phyloP scores from a whole-genome alignment of 371 early-diverging fungal species.

The Cokeromyces recurvatus region DNA sequence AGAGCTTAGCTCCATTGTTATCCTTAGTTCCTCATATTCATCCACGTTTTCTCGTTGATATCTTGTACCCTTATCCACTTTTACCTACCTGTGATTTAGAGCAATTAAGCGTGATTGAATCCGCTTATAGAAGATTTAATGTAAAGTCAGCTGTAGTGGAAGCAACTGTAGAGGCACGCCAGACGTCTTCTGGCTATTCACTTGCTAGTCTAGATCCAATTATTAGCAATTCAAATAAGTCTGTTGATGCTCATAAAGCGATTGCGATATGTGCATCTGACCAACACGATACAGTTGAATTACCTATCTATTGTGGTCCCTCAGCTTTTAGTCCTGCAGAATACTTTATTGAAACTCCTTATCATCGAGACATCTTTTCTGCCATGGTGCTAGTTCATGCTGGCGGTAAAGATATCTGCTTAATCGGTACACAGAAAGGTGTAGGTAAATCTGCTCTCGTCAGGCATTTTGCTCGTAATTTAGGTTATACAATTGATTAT shows the following conservation, averaged over 20 bases:
- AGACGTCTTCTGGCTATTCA: constrained; percentile 55
- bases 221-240: constrained; percentile 3
- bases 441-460: constrained; percentile 75
- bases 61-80: constrained; percentile 65
- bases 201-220: constrained; percentile 37
- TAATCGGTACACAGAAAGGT: constrained; percentile 73
- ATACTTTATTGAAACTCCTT: constrained; percentile 70
- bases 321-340: constrained; percentile 47
- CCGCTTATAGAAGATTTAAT: constrained; percentile 70
- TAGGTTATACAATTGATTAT: constrained; percentile 69
- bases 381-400: constrained; percentile 69
- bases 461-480: constrained; percentile 62
- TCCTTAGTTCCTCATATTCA: constrained; percentile 47
- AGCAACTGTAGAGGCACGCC: constrained; percentile 44
- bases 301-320: constrained; percentile 48
- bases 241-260: constrained; percentile 38
- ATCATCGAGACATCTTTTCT: constrained; percentile 57
- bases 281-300: constrained; percentile 24
- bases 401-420: constrained; percentile 61
- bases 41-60: constrained; percentile 58
- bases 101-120: constrained; percentile 61
- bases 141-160: constrained; percentile 42
- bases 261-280: constrained; percentile 39
- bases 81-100: constrained; percentile 60
- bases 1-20: constrained; percentile 49